phyloP scores from a whole-genome alignment of 345 rosid species.

The Gossypium thurberi region DNA sequence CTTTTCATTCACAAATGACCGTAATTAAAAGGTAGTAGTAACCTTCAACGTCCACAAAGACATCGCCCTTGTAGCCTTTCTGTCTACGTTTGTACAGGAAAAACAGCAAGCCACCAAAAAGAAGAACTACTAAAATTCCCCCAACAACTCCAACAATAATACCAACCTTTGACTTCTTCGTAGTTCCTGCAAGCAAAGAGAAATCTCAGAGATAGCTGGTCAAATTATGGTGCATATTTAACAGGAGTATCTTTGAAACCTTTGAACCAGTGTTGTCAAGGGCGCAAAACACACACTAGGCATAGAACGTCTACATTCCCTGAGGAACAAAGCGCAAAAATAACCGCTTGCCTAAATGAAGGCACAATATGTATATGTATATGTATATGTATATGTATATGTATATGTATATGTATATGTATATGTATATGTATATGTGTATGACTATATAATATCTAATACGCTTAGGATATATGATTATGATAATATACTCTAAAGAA shows the following conservation, averaged over 20 bases:
- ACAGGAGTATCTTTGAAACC: neutral
- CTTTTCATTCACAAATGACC: neutral
- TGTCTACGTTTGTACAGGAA: conserved; percentile 53
- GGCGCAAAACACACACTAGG: neutral
- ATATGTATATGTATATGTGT: too few species aligned
- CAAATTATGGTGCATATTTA: neutral
- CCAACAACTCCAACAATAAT: conserved; percentile 66
- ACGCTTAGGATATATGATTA: neutral
- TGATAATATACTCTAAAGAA: neutral
- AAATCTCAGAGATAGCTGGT: conserved; percentile 7
- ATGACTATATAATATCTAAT: neutral
- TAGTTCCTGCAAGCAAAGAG: conserved; percentile 40
- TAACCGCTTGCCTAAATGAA: neutral
- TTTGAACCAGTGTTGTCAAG: neutral
- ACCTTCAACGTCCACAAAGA: conserved; percentile 93
- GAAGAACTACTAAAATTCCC: conserved; percentile 43
- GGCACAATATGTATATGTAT: neutral
- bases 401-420: neutral
- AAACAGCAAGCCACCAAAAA: conserved; percentile 48
- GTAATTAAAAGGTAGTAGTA: conserved; percentile 15
- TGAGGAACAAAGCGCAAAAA: neutral
- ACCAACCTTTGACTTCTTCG: conserved; percentile 61
- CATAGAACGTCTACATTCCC: neutral
- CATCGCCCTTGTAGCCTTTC: conserved; percentile 65
- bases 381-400: too few species aligned